These are phyloP conservation scores for Alternaria sp. DNA, from an alignment of 2,329 filamentous ascomycete genomes.

Conservation along the genomic window DNA sequence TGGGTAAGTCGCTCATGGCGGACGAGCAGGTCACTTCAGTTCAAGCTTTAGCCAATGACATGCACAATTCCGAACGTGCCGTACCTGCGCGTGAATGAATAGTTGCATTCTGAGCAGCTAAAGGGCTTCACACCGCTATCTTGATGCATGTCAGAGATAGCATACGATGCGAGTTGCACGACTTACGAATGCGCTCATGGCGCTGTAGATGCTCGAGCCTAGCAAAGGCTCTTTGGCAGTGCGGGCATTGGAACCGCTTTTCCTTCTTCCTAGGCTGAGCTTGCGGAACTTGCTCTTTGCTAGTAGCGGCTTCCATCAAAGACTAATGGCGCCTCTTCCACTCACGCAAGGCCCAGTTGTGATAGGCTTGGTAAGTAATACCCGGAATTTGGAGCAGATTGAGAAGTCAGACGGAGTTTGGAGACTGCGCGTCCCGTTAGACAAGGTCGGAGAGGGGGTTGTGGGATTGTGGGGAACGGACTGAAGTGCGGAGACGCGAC, in stretches of 20 bases:
- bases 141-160: constrained; percentile 25
- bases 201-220: constrained; percentile 54
- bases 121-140: constrained; percentile 56
- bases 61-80: background rate
- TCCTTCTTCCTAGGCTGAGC: constrained; percentile 44
- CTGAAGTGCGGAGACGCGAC: constrained; percentile 18
- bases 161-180: background rate
- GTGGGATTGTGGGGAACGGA: constrained; percentile 36
- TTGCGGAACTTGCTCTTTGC: constrained; percentile 25
- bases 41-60: background rate
- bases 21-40: constrained; percentile 51
- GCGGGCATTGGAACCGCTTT: constrained; percentile 47
- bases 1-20: constrained; percentile 54
- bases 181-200: constrained; percentile 53
- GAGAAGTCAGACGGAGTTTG: constrained; percentile 18
- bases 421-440: constrained; percentile 17
- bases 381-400: constrained; percentile 11
- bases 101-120: constrained; percentile 52
- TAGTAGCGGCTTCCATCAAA: constrained; percentile 34
- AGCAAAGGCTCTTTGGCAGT: constrained; percentile 48
- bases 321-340: constrained; percentile 11
- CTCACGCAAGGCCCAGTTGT: constrained; percentile 9
- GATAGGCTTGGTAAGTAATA: constrained; percentile 7
- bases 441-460: constrained; percentile 24
- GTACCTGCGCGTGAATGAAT: constrained; percentile 55